Base-by-base conservation (phyloP, 2,329 filamentous ascomycete species). In the Mycosphaerella arachidis region DNA sequence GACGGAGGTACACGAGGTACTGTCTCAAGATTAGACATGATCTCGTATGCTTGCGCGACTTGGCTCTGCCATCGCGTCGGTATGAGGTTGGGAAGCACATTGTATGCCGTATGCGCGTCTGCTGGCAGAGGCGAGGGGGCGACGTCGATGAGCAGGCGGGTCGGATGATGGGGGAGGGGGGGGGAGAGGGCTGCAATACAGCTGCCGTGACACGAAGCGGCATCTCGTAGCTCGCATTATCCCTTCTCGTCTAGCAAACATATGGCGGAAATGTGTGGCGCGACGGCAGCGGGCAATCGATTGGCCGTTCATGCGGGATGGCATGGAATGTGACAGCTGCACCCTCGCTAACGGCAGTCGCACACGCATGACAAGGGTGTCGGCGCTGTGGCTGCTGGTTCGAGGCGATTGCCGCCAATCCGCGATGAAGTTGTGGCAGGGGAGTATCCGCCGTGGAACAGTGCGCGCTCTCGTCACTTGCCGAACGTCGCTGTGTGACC, bases 271-370 rank as follows among this genome's bases (percentile, higher is more conserved):
- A 7, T 20, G 7, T 18, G 55, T 24, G 30, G 46, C 37, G 16
- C 31, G 12, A 48, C 7, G 12, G 48, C 16, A 18, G 56, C 30
- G 8, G 7, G 27, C 33, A 31, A 13, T 16, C 27, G 9, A 40
- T 46, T 53, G 31, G 31, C 24, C 48, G 35, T 13, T 16, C 24
- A 45, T 24, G 29, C 24, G 20, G 30, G 46, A 50, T 48, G 3
- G 56, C 56, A 52, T 51, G 48, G 48, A 12, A 30, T 27, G 8
- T 57, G 56, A 57, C 56, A 57, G 56, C 56, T 57, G 56, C 56
- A 51, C 35, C 35, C 31, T 43, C 30, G 56, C 56, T 48, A 18
- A 31, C 43, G n/a, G 52, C 10, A 43, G 37, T 43, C 37, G 37
- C 37, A 48, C 27, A 48, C 27, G 53, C n/a, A 48, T 8, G 53